Conservation (phyloP, 164 flowering plant species). For the Macadamia tetraphylla region DNA sequence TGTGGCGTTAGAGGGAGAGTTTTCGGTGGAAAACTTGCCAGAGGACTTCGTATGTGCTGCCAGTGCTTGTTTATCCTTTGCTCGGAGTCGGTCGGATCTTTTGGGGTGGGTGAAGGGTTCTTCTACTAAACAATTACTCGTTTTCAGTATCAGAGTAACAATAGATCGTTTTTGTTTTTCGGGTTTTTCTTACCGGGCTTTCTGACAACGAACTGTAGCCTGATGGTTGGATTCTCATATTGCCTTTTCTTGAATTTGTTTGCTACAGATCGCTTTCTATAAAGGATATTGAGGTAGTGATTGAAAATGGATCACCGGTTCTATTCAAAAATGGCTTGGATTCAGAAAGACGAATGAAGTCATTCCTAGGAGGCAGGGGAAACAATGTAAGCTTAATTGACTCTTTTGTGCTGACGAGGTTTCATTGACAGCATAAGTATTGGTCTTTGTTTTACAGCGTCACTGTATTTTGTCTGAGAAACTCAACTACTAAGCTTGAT, state of each 20-base stretch:
- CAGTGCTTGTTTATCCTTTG: constrained; percentile 48
- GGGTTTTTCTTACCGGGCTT: not conserved
- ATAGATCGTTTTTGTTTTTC: too few species aligned
- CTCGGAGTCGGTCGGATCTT: constrained; percentile 39
- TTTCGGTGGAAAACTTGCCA: constrained; percentile 28
- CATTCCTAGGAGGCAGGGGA: constrained; percentile 30
- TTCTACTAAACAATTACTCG: not conserved
- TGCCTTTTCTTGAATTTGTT: not conserved
- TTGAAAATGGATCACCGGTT: constrained; percentile 59
- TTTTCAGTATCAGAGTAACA: not conserved
- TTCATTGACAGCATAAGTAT: too few species aligned
- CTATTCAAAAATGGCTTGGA: constrained; percentile 47
- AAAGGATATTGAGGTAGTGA: constrained; percentile 61
- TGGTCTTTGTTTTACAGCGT: too few species aligned
- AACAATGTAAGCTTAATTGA: constrained; percentile 37
- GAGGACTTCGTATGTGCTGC: constrained; percentile 43
- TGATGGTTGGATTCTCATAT: not conserved
- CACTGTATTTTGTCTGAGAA: too few species aligned
- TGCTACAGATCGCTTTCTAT: constrained; percentile 49
- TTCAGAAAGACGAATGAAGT: constrained; percentile 44
- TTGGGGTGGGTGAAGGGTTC: constrained; percentile 50
- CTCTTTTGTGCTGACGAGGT: not conserved
- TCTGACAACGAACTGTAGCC: not conserved
- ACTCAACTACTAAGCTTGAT: too few species aligned
- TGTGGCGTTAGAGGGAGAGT: not conserved